Conservation (phyloP, 345 rosid genomes). For the Rhodomyrtus tomentosa region DNA sequence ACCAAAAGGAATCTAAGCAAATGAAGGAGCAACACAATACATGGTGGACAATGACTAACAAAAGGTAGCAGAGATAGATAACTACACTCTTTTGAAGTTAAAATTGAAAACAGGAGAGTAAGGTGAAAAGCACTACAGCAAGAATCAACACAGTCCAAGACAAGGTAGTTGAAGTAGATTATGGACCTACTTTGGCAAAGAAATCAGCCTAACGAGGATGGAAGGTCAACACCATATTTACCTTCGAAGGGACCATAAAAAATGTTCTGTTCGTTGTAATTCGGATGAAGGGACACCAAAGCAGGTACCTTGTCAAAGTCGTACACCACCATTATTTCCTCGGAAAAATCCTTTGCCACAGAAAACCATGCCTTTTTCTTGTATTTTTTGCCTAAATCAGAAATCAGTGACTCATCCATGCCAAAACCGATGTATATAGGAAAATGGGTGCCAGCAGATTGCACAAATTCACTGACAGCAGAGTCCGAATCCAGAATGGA, state of each 20-base stretch:
- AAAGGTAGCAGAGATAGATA: background rate
- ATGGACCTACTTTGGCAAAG: background rate
- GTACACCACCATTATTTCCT: constrained; percentile 50
- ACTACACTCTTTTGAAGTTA: background rate
- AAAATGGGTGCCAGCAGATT: constrained; percentile 59
- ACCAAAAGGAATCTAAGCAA: background rate
- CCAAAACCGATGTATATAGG: constrained; percentile 80
- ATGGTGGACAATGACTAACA: background rate
- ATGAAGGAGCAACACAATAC: background rate
- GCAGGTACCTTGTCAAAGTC: constrained; percentile 86
- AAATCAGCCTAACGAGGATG: background rate
- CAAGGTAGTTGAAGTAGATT: background rate
- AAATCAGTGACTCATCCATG: constrained; percentile 39
- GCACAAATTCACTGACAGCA: constrained; percentile 48
- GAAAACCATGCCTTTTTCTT: constrained; percentile 97
- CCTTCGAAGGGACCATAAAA: constrained; percentile 98
- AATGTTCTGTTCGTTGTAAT: constrained; percentile 42
- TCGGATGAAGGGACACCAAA: constrained; percentile 53
- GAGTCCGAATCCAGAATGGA: constrained; percentile 57
- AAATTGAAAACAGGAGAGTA: background rate
- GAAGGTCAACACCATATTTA: constrained; percentile 12
- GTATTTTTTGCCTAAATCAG: constrained; percentile 46
- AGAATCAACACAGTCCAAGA: background rate
- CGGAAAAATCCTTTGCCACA: constrained; percentile 69
- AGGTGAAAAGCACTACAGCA: background rate